phyloP scores from a whole-genome alignment of 73 alveolate genomes.

The Paramecium biaurelia region DNA sequence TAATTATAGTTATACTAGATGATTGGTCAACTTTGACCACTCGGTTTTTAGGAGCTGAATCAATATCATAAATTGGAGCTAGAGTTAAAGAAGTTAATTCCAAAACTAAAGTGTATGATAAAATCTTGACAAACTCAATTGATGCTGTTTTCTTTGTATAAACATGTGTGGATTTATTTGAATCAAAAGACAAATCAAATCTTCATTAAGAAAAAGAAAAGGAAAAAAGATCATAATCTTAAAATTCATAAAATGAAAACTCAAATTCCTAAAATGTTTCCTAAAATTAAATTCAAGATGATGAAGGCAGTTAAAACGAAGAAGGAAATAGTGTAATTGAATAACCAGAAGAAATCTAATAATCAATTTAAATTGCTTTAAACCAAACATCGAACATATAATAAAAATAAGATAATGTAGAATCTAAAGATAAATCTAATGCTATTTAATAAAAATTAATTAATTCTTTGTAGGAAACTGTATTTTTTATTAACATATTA shows the following conservation, averaged over 20 bases:
- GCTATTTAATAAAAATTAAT: background rate
- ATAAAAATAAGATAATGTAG: background rate
- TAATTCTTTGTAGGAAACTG: constrained; percentile 1
- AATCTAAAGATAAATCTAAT: background rate
- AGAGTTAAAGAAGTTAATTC: constrained; percentile 16
- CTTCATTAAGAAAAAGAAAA: background rate
- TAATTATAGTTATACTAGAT: background rate
- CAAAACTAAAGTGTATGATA: constrained; percentile 35
- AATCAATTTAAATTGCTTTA: background rate
- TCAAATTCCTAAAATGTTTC: background rate
- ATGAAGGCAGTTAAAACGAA: background rate
- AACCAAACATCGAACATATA: background rate
- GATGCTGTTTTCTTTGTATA: constrained; percentile 3
- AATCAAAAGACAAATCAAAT: background rate
- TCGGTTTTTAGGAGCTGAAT: constrained; percentile 13
- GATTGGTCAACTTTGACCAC: constrained; percentile 48
- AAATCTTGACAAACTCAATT: constrained; percentile 11
- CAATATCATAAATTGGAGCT: background rate
- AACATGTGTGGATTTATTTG: background rate
- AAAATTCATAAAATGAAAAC: background rate
- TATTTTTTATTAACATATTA: background rate
- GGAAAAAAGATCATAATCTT: background rate
- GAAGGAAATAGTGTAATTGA: background rate
- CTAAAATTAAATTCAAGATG: background rate
- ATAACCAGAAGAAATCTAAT: background rate